Percentiles rank a stretch among this genome's conserved stretches.
Conservation (phyloP, 495 filamentous ascomycete genomes). For the Penicillium maclennaniae region DNA sequence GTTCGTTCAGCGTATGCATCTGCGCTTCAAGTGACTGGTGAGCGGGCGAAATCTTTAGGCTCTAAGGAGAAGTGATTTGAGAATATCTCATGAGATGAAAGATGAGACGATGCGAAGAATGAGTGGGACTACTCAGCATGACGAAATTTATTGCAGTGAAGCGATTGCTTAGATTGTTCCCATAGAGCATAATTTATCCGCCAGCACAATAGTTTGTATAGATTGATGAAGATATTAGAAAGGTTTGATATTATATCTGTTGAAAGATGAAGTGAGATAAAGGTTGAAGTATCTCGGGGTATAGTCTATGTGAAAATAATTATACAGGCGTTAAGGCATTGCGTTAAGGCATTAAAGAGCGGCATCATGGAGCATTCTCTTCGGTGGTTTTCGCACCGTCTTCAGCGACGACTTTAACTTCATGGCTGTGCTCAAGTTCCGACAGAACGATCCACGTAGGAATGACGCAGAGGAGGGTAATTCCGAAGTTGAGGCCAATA, state of each 20-base stretch:
- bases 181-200: neutral
- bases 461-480: constrained; percentile 27
- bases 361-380: neutral
- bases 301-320: neutral
- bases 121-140: neutral
- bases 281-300: neutral
- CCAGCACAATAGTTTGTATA: neutral
- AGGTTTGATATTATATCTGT: neutral
- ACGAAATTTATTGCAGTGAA: neutral
- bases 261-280: neutral
- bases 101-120: neutral
- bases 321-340: neutral
- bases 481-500: constrained; percentile 34
- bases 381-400: constrained; percentile 2
- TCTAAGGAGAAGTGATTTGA: neutral
- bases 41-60: neutral
- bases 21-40: neutral
- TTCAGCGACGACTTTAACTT: constrained; percentile 27
- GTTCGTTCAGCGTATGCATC: neutral
- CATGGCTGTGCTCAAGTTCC: constrained; percentile 32
- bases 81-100: neutral
- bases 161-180: neutral
- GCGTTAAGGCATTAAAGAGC: neutral
- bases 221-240: neutral
- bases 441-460: constrained; percentile 35